Percentiles rank a stretch among this genome's conserved stretches.
Evolutionary conservation across 441 rosid species (phyloP).

Genomic region (Gossypium schwendimanii): DNA sequence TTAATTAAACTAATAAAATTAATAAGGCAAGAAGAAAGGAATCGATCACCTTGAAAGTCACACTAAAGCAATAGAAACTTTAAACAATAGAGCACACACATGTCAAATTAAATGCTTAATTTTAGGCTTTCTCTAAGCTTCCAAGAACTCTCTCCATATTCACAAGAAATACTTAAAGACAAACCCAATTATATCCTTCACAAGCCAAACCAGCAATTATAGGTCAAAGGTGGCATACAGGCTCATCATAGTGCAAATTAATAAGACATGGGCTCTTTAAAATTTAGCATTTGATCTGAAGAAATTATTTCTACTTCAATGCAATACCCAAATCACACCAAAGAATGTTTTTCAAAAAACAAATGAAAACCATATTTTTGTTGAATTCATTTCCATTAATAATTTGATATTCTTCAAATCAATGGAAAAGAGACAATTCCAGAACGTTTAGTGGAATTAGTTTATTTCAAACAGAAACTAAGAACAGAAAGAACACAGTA

Average conservation of each 20-base stretch:
- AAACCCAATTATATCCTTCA: background rate
- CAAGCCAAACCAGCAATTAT: background rate
- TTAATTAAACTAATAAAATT: background rate
- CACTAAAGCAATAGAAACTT: conserved; percentile 1
- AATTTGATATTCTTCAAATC: background rate
- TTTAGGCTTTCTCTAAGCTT: background rate
- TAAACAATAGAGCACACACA: background rate
- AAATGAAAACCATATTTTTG: background rate
- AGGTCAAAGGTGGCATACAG: background rate
- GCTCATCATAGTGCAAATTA: background rate
- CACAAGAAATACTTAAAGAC: background rate
- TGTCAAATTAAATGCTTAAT: background rate
- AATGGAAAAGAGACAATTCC: background rate
- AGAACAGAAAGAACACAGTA: background rate
- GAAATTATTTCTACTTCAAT: conserved; percentile 1
- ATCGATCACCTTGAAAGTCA: background rate
- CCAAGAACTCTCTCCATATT: background rate
- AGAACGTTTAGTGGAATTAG: background rate
- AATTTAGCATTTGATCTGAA: background rate
- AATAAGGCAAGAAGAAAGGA: background rate
- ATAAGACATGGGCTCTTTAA: background rate
- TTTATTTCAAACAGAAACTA: background rate
- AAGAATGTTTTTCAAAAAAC: background rate
- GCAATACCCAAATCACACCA: background rate
- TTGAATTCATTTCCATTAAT: background rate